Evolutionary conservation across 805 yeast genomes (phyloP).

Genomic region (Candida namnaoensis): DNA sequence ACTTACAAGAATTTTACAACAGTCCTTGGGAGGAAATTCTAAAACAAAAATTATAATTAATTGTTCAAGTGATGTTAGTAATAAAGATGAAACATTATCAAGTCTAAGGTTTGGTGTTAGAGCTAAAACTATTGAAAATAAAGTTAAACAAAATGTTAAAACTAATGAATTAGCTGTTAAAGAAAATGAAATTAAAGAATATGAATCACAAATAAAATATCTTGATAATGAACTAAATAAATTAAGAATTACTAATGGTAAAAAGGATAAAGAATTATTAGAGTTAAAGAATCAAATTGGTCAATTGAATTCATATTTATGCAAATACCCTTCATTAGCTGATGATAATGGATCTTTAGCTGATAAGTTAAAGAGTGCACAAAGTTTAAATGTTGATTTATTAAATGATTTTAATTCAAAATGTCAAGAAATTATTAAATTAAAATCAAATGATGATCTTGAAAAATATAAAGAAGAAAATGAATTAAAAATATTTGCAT

Average conservation of each 20-base stretch:
- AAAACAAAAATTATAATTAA: conserved; percentile 66
- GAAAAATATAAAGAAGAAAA: conserved; percentile 27
- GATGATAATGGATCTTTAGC: neutral
- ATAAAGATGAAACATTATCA: conserved; percentile 59
- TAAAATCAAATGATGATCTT: conserved; percentile 32
- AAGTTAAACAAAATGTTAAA: conserved; percentile 20
- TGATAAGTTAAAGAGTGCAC: neutral
- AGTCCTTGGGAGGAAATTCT: conserved; percentile 77
- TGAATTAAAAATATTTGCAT: conserved; percentile 38
- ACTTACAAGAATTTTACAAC: conserved; percentile 69
- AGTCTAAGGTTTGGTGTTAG: conserved; percentile 69
- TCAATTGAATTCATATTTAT: neutral
- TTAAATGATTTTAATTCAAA: conserved; percentile 17
- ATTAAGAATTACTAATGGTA: conserved; percentile 7
- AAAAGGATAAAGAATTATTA: neutral
- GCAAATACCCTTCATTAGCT: neutral
- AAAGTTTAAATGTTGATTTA: neutral
- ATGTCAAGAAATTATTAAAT: conserved; percentile 22
- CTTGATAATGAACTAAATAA: conserved; percentile 9
- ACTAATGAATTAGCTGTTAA: conserved; percentile 1
- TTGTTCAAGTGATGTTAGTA: conserved; percentile 54
- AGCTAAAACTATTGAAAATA: conserved; percentile 58
- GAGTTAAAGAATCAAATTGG: neutral
- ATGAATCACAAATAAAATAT: conserved; percentile 6
- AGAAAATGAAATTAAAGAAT: conserved; percentile 6